Base-by-base conservation (phyloP, 805 yeast genomes). In the Lipomyces orientalis region DNA sequence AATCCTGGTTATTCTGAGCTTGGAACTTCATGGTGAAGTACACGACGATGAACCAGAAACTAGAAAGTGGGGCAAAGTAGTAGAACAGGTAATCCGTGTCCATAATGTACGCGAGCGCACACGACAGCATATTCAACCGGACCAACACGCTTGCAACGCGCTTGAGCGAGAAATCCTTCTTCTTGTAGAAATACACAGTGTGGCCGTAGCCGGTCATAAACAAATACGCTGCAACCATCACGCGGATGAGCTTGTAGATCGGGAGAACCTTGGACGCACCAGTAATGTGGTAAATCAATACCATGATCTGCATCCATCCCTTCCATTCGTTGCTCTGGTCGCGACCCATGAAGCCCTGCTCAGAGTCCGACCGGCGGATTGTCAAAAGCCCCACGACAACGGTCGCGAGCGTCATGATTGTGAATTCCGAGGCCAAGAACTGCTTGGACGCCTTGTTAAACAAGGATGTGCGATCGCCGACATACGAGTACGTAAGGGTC, bases 141-240 rank as follows among this genome's bases (percentile, higher is more conserved):
- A 71, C 71, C 22, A 73, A 61, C 25, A 73, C 75, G 51, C 71
- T 71, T 1, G 70, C 70, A 25, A 71, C 75, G 22, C 75, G 65
- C 62, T 68, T 73, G 14, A 73, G 64, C 6, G 73, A 68, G 43
- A 68, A 73, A 35, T 73, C 75, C 14, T 61, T 58, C 66, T 73
- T 73, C 64, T 63, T 66, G 63, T 70, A 71, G 61, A 73, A 73
- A 54, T 60, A 73, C 14, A 66, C 58, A 19, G 75, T 65, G 43
- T 73, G 75, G 35, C 75, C 75, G 52, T 66, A 73, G 2, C 75
- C 75, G 12, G 75, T 73, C 73, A 73, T 70, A 58, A 73, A 73
- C 55, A 73, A 58, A 37, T 73, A 73, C 16, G 75, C 67, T 25
- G 75, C 75, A n/a, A 73, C 75, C 71, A 66, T 58, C 29, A 73